Conservation (phyloP, 257 asterid species). For the Jacaranda copaia region DNA sequence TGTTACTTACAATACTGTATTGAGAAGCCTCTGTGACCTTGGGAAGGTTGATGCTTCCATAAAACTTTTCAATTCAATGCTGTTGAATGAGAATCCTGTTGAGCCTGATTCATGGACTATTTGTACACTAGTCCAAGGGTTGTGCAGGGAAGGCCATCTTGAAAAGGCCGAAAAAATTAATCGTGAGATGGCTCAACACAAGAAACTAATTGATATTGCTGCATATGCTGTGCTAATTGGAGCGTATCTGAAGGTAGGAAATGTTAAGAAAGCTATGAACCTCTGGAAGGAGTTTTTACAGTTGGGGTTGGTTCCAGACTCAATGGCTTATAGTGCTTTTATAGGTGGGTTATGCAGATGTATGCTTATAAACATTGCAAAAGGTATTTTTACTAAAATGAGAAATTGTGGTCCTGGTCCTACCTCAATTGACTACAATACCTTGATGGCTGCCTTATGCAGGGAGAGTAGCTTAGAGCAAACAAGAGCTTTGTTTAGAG, state of each 20-base stretch:
- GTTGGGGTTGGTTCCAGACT: conserved; percentile 57
- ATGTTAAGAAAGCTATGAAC: conserved; percentile 56
- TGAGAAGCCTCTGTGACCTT: conserved; percentile 59
- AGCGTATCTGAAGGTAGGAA: conserved; percentile 59
- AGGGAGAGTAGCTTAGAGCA: conserved; percentile 73
- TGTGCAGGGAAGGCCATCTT: conserved; percentile 62
- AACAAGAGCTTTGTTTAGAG: conserved; percentile 59
- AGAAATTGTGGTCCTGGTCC: conserved; percentile 55
- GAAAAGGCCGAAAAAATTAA: conserved; percentile 57
- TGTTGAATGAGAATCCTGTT: conserved; percentile 39
- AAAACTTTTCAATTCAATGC: conserved; percentile 60
- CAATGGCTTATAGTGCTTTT: conserved; percentile 49
- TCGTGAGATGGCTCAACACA: conserved; percentile 50
- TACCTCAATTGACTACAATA: conserved; percentile 56
- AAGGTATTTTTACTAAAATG: conserved; percentile 67
- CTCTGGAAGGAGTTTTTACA: conserved; percentile 57
- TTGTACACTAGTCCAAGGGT: conserved; percentile 59
- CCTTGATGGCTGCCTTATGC: conserved; percentile 67
- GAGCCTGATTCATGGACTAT: conserved; percentile 64
- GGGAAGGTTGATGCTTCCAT: conserved; percentile 64
- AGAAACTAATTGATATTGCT: conserved; percentile 43
- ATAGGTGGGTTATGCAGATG: conserved; percentile 70
- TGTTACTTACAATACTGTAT: conserved; percentile 59
- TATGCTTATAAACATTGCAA: conserved; percentile 60
- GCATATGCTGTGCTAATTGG: conserved; percentile 56